Evolutionary conservation across 139 green algal species (phyloP), one percentile per base, ranked within the genome.

Genomic region (Medakamo hakoo): DNA sequence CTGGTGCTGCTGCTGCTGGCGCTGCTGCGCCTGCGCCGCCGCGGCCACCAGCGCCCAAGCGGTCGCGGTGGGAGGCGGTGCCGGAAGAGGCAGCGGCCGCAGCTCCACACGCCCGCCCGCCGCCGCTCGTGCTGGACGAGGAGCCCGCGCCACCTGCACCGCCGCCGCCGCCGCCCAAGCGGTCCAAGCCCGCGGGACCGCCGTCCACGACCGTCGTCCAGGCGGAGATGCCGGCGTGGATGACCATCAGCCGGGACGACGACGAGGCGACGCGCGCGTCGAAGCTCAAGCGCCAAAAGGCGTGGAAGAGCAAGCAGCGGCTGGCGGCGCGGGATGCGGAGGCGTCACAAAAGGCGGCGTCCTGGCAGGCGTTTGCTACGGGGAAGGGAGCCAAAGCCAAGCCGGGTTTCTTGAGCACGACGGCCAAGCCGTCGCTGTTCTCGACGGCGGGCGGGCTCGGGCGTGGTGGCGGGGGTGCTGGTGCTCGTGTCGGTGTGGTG

Each of bases 361-460:
- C 28, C 9, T 29, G 58, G 58, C 58, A 62, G 21, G 26, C 30
- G 21, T 62, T 62, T 60, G 56, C 56, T 25, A 26, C 25, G 56
- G 18, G 29, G 19, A 25, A 26, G 23, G 19, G 56, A n/a, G 16
- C 4, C 14, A n/a, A n/a, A n/a, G n/a, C n/a, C n/a, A n/a, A n/a
- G n/a, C n/a, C n/a, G n/a, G n/a, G n/a, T n/a, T n/a, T n/a, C n/a
- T n/a, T n/a, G n/a, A n/a, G n/a, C n/a, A n/a, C n/a, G n/a, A n/a
- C n/a, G n/a, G n/a, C n/a, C n/a, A n/a, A n/a, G n/a, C n/a, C n/a
- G n/a, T n/a, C n/a, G n/a, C n/a, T n/a, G n/a, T n/a, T n/a, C n/a
- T n/a, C n/a, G n/a, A n/a, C n/a, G n/a, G n/a, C n/a, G n/a, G n/a
- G n/a, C n/a, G n/a, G n/a, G n/a, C n/a, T n/a, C n/a, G n/a, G n/a